A percentile compares a stretch with the other conserved stretches of the same genome.
Evolutionary conservation across 2,329 filamentous ascomycete species (phyloP).

Genomic region (Immersiporthe knoxdaviesiana): DNA sequence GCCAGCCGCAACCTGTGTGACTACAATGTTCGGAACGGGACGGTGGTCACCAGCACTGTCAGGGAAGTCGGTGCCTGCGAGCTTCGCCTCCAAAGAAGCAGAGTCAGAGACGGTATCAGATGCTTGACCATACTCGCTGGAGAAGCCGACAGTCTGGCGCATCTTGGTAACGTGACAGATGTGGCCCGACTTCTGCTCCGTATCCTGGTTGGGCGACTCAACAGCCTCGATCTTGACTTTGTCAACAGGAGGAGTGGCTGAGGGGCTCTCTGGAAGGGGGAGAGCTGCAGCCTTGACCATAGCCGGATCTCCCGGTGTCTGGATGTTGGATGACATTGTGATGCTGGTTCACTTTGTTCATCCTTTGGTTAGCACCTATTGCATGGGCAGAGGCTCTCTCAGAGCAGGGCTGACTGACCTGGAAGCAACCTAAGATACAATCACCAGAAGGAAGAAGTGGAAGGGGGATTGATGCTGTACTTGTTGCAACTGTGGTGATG

Average conservation of each 20-base stretch:
- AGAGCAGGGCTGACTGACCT: background rate
- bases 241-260: background rate
- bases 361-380: background rate
- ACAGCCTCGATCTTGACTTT: background rate
- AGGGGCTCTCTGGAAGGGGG: slow-evolving; percentile 15
- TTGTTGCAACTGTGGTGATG: background rate
- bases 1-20: background rate
- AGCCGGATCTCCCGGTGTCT: background rate
- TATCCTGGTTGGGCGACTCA: background rate
- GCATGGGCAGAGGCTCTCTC: background rate
- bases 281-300: background rate
- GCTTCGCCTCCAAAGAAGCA: background rate
- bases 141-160: background rate
- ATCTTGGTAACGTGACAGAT: background rate
- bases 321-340: background rate
- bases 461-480: background rate
- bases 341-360: background rate
- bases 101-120: background rate
- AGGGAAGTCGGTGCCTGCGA: background rate
- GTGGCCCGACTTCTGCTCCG: background rate
- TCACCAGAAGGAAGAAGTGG: background rate
- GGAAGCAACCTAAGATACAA: background rate
- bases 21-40: background rate
- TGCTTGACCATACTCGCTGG: background rate
- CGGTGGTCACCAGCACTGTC: background rate